These are phyloP conservation scores for Lactifluus hygrophoroides DNA, from an alignment of 768 basidiomycete species.

Conservation along the genomic window DNA sequence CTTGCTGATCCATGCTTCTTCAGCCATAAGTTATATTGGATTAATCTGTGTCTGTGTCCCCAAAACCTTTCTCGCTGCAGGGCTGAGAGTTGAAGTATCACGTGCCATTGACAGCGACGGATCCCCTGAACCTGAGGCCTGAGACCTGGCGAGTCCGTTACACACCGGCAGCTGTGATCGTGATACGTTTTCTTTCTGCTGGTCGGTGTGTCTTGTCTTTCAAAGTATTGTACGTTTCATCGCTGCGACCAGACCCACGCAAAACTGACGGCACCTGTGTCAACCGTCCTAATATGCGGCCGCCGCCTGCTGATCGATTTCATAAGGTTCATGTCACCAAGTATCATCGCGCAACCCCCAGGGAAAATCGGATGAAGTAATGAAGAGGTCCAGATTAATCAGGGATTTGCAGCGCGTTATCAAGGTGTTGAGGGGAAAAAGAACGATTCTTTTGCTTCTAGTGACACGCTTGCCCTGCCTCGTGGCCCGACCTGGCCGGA, in stretches of 20 bases:
- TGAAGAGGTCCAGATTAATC: not conserved
- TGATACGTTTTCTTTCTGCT: not conserved
- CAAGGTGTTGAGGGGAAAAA: not conserved
- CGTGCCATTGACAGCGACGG: no score
- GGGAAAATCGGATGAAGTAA: not conserved
- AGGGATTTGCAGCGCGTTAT: not conserved
- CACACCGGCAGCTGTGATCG: no score
- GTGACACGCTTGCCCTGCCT: not conserved
- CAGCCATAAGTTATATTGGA: not conserved
- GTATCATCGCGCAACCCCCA: not conserved
- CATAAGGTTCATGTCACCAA: not conserved
- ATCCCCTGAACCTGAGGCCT: no score
- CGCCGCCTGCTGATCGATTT: not conserved
- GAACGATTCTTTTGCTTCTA: not conserved
- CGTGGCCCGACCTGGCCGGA: slow-evolving; percentile 11
- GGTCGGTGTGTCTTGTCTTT: not conserved
- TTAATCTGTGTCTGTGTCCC: not conserved
- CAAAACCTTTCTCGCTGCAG: not conserved
- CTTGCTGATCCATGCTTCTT: not conserved
- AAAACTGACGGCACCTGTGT: not conserved
- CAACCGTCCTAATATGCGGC: not conserved
- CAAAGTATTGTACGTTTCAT: no score
- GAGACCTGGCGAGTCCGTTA: no score
- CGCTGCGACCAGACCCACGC: no score
- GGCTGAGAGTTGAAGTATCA: no score